Base-by-base conservation (phyloP, 257 asterid genomes). In the Fraxinus anomala region DNA sequence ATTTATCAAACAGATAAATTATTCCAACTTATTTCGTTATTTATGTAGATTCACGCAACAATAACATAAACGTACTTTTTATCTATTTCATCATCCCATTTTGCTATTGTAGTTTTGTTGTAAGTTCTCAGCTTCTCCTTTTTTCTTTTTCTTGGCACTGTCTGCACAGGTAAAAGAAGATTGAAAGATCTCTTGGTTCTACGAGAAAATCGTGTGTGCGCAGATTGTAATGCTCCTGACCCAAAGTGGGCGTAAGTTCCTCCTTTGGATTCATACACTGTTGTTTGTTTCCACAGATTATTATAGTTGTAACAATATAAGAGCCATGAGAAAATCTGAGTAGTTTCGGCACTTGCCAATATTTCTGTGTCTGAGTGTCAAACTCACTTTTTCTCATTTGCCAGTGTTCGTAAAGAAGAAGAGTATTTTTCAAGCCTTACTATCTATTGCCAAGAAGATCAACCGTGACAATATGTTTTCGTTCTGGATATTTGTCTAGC, bases 161-260 rank as follows among this genome's bases (percentile, higher is more conserved):
- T 67, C 9, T 84, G 61, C 51, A 9, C 90, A 96, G 97, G 95
- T 87, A 89, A 90, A 76, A 86, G 91, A 85, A 90, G 91, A 87
- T 81, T 96, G 88, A 92, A 89, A 81, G 96, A 89, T 67, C 97
- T 96, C 82, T 82, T 96, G 91, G 88, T 87, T 82, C 89, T 86
- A 81, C 84, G 81, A 0, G 97, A 92, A 77, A 93, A 96, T 77
- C 93, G 97, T 47, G 83, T 78, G 28, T 96, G 99, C 75, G 99
- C 99, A 79, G 99, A 96, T 87, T 96, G 99, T 85, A 90, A 91
- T 82, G 90, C 99, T 79, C 91, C 91, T 39, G 97, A 96, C 78
- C 98, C 99, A 37, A 96, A 93, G 90, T 96, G 99, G 99, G 99
- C 97, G 98, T 96, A 93, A 88, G 99, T 90, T 73, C 74, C 72